These are phyloP conservation scores for Uromyces viciae-fabae DNA, from an alignment of 1,284 basidiomycete genomes.

Conservation along the genomic window DNA sequence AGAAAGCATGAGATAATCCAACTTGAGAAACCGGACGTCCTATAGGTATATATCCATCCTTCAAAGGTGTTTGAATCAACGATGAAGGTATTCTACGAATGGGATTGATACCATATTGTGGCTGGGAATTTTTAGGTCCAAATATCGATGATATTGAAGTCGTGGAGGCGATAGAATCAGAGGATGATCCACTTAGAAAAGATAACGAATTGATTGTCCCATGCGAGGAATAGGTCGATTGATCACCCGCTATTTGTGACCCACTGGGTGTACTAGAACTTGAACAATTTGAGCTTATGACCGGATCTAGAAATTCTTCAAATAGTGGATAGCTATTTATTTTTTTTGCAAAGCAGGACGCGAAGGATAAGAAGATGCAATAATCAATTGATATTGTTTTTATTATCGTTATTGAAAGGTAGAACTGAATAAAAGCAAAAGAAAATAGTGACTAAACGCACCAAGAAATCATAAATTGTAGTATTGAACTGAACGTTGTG, in stretches of 20 bases:
- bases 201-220: too few species aligned
- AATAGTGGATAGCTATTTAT: background rate
- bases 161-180: background rate
- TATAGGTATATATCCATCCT: background rate
- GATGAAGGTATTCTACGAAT: too few species aligned
- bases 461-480: constrained; percentile 41
- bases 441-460: background rate
- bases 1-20: constrained; percentile 12
- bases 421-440: background rate
- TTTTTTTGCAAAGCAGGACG: too few species aligned
- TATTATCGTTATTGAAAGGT: background rate
- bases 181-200: background rate
- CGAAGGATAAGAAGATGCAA: background rate
- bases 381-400: background rate
- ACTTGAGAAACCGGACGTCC: constrained; percentile 19
- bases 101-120: background rate
- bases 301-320: background rate
- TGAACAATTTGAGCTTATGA: background rate
- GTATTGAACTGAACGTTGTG: constrained; percentile 23
- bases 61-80: too few species aligned
- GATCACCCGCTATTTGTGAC: background rate
- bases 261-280: background rate
- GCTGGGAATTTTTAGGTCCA: background rate
- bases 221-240: too few species aligned
- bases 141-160: background rate